Evolutionary conservation across 2,329 filamentous ascomycete genomes (phyloP).

Genomic region (Venturia effusa): DNA sequence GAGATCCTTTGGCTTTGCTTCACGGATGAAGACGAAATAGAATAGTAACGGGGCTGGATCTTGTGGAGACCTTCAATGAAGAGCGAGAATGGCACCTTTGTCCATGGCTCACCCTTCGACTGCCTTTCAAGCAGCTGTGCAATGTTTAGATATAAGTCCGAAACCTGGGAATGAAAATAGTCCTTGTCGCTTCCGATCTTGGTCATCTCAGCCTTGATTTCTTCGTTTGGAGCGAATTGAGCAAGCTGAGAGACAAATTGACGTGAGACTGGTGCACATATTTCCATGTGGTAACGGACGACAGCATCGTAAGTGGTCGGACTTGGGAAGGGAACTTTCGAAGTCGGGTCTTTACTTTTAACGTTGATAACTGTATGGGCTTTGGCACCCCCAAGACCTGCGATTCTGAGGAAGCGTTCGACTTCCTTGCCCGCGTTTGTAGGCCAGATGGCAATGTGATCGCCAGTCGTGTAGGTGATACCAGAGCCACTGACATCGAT

Average conservation of each 20-base stretch:
- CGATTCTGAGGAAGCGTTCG: constrained; percentile 72
- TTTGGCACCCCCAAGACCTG: constrained; percentile 61
- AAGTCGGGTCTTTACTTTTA: constrained; percentile 86
- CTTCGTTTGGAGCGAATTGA: constrained; percentile 78
- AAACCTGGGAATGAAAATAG: constrained; percentile 82
- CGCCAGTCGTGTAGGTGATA: constrained; percentile 87
- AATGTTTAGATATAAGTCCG: constrained; percentile 76
- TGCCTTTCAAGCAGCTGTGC: constrained; percentile 69
- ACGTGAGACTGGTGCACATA: constrained; percentile 88
- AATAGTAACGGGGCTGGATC: constrained; percentile 97
- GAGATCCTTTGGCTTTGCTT: constrained; percentile 93
- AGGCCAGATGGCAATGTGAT: constrained; percentile 96
- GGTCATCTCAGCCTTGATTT: constrained; percentile 75
- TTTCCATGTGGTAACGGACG: constrained; percentile 91
- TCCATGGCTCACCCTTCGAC: constrained; percentile 65
- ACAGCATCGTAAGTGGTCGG: constrained; percentile 95
- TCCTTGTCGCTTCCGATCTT: constrained; percentile 89
- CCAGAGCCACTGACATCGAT: constrained; percentile 84
- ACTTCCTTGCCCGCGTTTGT: constrained; percentile 90
- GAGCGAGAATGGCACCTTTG: constrained; percentile 80
- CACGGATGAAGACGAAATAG: constrained; percentile 91
- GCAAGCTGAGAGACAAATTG: constrained; percentile 84
- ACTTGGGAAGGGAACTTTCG: constrained; percentile 94
- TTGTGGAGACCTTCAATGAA: constrained; percentile 91
- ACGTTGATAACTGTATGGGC: constrained; percentile 73